Evolutionary conservation across 2,329 filamentous ascomycete species (phyloP).

Genomic region (Blumeriella jaapii): DNA sequence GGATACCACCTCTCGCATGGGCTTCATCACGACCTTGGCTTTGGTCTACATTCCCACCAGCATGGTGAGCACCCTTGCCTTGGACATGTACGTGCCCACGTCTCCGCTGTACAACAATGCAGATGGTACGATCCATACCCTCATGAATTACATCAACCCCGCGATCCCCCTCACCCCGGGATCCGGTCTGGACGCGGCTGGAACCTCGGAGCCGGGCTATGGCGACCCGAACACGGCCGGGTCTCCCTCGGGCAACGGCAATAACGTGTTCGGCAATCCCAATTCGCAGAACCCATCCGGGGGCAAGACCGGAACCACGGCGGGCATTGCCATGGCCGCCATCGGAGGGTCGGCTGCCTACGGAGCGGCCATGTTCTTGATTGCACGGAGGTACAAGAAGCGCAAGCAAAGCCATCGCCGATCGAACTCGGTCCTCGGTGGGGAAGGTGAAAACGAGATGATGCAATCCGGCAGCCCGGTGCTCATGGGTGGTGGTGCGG

Average conservation of each 20-base stretch:
- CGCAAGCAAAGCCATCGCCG: conserved; percentile 50
- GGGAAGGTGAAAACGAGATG: conserved; percentile 38
- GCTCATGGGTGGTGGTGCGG: conserved; percentile 40
- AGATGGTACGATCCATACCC: conserved; percentile 50
- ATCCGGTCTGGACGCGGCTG: conserved; percentile 27
- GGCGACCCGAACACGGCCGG: conserved; percentile 23
- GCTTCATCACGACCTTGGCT: conserved; percentile 73
- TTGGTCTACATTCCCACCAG: conserved; percentile 64
- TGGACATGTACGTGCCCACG: conserved; percentile 59
- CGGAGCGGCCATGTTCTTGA: conserved; percentile 65
- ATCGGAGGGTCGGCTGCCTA: conserved; percentile 58
- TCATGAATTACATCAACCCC: conserved; percentile 76
- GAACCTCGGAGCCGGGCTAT: conserved; percentile 30
- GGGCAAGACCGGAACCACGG: conserved; percentile 47
- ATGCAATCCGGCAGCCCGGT: conserved; percentile 32
- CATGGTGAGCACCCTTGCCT: conserved; percentile 53
- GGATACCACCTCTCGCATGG: conserved; percentile 55
- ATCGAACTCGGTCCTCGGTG: conserved; percentile 44
- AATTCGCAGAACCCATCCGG: conserved; percentile 34
- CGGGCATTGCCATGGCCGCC: conserved; percentile 52
- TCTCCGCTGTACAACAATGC: conserved; percentile 66
- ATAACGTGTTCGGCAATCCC: conserved; percentile 28
- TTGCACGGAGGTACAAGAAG: conserved; percentile 60
- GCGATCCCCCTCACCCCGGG: conserved; percentile 45
- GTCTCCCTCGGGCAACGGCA: conserved; percentile 28